Evolutionary conservation across 441 rosid genomes (phyloP).

Genomic region (Populus hybrid): DNA sequence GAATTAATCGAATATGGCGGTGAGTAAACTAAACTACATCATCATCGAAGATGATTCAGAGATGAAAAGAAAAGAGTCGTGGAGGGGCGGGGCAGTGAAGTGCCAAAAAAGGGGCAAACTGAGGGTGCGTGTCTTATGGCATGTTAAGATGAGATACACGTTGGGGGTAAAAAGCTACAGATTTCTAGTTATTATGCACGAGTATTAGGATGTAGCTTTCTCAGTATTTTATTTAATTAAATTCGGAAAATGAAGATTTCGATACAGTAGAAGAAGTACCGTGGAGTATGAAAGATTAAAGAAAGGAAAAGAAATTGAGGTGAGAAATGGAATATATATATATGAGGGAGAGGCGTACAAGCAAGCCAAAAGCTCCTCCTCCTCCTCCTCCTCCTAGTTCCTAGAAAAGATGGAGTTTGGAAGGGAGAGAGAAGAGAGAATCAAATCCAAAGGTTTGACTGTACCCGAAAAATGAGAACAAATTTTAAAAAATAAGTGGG

Average conservation of each 20-base stretch:
- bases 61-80: too few relatives aligned
- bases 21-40: too few relatives aligned
- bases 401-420: not conserved
- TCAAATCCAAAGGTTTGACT: conserved; percentile 50
- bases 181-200: not conserved
- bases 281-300: not conserved
- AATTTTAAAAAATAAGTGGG: not conserved
- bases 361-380: conserved; percentile 12
- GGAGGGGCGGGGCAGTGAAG: too few relatives aligned
- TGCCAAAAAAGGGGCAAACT: not conserved
- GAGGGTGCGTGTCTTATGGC: not conserved
- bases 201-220: not conserved
- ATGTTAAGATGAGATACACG: too few relatives aligned
- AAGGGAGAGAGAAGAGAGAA: conserved; percentile 12
- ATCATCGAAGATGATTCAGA: too few relatives aligned
- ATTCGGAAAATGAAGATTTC: not conserved
- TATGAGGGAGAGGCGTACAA: conserved; percentile 1
- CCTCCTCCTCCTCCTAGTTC: too few relatives aligned
- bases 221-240: not conserved
- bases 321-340: not conserved
- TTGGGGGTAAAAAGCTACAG: not conserved
- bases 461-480: conserved; percentile 19
- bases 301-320: not conserved
- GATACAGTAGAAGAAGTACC: not conserved
- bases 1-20: too few relatives aligned